These are phyloP conservation scores for Jatropha podagrica DNA, from an alignment of 441 rosid genomes.

Conservation along the genomic window DNA sequence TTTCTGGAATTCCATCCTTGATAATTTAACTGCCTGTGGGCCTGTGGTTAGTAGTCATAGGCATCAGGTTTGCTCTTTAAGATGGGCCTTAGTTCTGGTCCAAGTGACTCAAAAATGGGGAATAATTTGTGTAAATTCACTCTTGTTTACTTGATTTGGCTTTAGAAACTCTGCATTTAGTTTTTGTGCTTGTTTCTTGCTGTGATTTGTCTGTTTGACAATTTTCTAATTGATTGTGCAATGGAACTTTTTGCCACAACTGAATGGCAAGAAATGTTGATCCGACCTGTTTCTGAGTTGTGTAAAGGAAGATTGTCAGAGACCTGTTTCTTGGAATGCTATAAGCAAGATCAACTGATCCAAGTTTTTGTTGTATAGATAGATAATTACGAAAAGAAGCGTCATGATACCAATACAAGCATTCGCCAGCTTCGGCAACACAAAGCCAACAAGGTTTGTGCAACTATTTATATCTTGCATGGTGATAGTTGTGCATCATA, in stretches of 20 bases:
- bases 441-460: constrained; percentile 73
- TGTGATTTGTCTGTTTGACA: not conserved
- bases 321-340: not conserved
- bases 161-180: too few species aligned
- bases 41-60: not conserved
- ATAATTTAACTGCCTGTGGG: not conserved
- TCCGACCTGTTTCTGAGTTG: not conserved
- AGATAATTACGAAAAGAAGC: constrained; percentile 49
- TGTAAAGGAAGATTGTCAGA: not conserved
- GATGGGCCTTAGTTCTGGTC: not conserved
- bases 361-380: constrained; percentile 46
- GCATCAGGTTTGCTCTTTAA: constrained; percentile 1
- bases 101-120: not conserved
- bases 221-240: too few species aligned
- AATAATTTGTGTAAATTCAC: not conserved
- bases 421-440: constrained; percentile 56
- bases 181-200: not conserved
- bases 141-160: not conserved
- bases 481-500: constrained; percentile 2
- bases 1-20: not conserved
- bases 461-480: constrained; percentile 21
- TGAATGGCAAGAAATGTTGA: not conserved
- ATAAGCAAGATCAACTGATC: constrained; percentile 15
- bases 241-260: not conserved
- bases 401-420: constrained; percentile 31